phyloP scores from a whole-genome alignment of 2,329 filamentous ascomycete genomes.

The Capronia epimyces region DNA sequence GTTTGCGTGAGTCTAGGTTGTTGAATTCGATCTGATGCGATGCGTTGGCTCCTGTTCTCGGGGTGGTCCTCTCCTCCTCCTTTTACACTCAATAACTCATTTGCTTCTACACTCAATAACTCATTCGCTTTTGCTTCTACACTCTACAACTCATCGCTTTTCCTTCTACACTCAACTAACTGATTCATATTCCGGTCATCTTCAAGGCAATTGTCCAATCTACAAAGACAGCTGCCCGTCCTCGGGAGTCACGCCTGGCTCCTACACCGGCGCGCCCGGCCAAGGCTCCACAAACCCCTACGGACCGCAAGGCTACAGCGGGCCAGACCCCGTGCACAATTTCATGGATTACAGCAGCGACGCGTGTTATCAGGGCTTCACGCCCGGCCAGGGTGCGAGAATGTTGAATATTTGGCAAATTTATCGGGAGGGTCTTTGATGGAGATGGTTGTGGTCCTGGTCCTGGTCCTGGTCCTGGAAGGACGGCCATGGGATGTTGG shows the following conservation, averaged over 20 bases:
- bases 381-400: conserved; percentile 44
- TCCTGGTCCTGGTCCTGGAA: not conserved
- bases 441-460: not conserved
- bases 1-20: too few species aligned
- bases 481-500: too few species aligned
- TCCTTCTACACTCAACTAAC: too few species aligned
- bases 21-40: too few species aligned
- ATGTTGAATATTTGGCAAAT: conserved; percentile 50
- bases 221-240: conserved; percentile 49
- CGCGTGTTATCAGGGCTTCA: conserved; percentile 52
- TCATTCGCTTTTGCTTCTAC: too few species aligned
- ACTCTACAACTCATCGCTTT: too few species aligned
- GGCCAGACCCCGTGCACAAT: conserved; percentile 51
- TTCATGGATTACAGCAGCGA: conserved; percentile 58
- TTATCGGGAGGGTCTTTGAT: conserved; percentile 30
- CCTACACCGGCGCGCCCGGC: conserved; percentile 8
- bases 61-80: too few species aligned
- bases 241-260: conserved; percentile 7
- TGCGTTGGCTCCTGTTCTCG: too few species aligned
- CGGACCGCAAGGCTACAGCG: conserved; percentile 32
- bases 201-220: conserved; percentile 49
- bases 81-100: too few species aligned
- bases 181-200: not conserved
- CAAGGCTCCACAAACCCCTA: conserved; percentile 14
- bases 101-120: too few species aligned